Conservation (phyloP, 371 early-diverging fungal species). For the Mycotypha africana region DNA sequence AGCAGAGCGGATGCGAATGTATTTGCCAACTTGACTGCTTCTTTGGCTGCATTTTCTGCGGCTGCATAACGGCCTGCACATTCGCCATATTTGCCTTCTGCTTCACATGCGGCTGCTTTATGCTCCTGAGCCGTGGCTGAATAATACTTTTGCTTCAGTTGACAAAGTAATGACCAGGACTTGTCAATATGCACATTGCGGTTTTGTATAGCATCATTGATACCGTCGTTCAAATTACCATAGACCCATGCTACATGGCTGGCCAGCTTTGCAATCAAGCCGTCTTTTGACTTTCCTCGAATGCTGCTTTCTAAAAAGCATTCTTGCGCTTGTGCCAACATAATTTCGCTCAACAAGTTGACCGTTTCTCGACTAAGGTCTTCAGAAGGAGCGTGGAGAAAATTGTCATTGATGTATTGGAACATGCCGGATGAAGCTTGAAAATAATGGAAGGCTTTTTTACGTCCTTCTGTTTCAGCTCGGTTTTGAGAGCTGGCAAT, state of each 20-base stretch:
- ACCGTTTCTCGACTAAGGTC: constrained; percentile 89
- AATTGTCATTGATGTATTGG: constrained; percentile 93
- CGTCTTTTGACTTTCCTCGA: constrained; percentile 79
- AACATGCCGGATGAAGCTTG: constrained; percentile 92
- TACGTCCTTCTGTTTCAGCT: constrained; percentile 70
- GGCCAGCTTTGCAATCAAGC: constrained; percentile 84
- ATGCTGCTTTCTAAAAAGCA: constrained; percentile 83
- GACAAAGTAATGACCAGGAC: constrained; percentile 62
- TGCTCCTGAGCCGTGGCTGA: constrained; percentile 80
- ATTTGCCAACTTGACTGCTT: constrained; percentile 70
- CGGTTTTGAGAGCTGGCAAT: constrained; percentile 71
- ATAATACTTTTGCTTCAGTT: constrained; percentile 86
- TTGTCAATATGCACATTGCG: constrained; percentile 56
- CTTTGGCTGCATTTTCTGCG: constrained; percentile 81
- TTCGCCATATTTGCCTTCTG: constrained; percentile 82
- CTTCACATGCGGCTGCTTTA: constrained; percentile 69
- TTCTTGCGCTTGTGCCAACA: constrained; percentile 96
- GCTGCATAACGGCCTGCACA: constrained; percentile 69
- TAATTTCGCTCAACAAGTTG: constrained; percentile 73
- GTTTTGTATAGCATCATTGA: constrained; percentile 52
- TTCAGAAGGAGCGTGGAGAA: constrained; percentile 90
- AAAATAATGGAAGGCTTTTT: constrained; percentile 80
- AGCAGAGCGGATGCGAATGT: constrained; percentile 42
- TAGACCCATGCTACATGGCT: constrained; percentile 82
- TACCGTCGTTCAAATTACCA: constrained; percentile 57